These are phyloP conservation scores for Solanum tacnaense DNA, from an alignment of 257 asterid species.

Conservation along the genomic window DNA sequence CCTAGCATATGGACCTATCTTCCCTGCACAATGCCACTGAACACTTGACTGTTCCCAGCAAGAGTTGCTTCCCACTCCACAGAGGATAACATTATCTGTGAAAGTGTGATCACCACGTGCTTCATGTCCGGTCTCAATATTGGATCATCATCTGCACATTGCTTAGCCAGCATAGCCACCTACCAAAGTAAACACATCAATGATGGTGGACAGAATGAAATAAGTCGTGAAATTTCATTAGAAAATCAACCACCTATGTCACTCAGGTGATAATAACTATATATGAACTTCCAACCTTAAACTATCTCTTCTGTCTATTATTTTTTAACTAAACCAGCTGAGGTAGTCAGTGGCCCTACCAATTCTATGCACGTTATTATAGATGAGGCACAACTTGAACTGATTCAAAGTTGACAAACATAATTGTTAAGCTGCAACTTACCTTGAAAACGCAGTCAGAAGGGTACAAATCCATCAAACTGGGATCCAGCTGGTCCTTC, in stretches of 20 bases:
- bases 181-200: not conserved
- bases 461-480: slow-evolving; percentile 73
- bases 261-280: not conserved
- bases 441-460: slow-evolving; percentile 95
- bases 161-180: slow-evolving; percentile 85
- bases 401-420: not conserved
- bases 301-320: not conserved
- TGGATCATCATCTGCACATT: slow-evolving; percentile 89
- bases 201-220: not conserved
- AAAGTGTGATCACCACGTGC: slow-evolving; percentile 80
- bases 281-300: not conserved
- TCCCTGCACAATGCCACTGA: slow-evolving; percentile 96
- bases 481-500: slow-evolving; percentile 75
- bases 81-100: slow-evolving; percentile 81
- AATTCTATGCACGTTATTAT: not conserved
- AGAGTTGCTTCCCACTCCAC: slow-evolving; percentile 99
- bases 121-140: slow-evolving; percentile 93
- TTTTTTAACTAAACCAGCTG: not conserved
- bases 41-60: slow-evolving; percentile 95
- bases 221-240: not conserved
- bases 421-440: not conserved
- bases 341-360: not conserved
- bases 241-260: not conserved
- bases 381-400: not conserved
- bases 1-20: slow-evolving; percentile 25